Evolutionary conservation across 2,329 filamentous ascomycete species (phyloP), one percentile per base, ranked within the genome.

Genomic region (Cyclaneusma minus): DNA sequence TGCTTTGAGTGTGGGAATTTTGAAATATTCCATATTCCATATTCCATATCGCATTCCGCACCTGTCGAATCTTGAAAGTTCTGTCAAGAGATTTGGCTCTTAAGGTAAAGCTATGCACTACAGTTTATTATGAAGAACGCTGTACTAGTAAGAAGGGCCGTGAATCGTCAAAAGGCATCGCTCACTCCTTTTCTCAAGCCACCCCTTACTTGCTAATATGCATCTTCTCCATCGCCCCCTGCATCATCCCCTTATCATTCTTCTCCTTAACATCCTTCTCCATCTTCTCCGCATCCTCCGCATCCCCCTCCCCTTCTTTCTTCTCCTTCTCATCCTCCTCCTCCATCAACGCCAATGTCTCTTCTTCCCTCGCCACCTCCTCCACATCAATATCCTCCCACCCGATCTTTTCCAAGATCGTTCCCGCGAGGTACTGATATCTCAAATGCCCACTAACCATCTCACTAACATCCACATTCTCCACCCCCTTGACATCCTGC

Each of bases 381-480:
- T 59, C 43, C 24, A 60, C 30, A 35, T 49, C 43, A 24, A 48
- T 43, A 30, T 46, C 42, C 40, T 83, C 77, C 55, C 79, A 76
- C 2, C 68, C 66, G 27, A 82, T 63, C 22, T 67, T 67, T 33
- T 64, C 60, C 16, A 89, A 54, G 31, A 85, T 73, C 22, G 55
- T 62, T 10, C 76, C 74, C 6, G 75, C 57, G 26, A 82, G 55
- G 41, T 66, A 67, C 31, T 74, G 67, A 45, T 85, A 85, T 37
- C 71, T 62, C 32, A 80, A 49, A 50, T 87, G 80, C 10, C 73
- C 75, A 35, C 58, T 68, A 27, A 81, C 64, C 35, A 72, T 59
- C 29, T 71, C 62, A 33, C 66, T 74, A 14, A 73, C 58, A 34
- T 69, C 52, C 7, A 68, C 42, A 30, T 67, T 68, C 37, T 68